phyloP scores from a whole-genome alignment of 306 rosid species.

The Vigna unguiculata region DNA sequence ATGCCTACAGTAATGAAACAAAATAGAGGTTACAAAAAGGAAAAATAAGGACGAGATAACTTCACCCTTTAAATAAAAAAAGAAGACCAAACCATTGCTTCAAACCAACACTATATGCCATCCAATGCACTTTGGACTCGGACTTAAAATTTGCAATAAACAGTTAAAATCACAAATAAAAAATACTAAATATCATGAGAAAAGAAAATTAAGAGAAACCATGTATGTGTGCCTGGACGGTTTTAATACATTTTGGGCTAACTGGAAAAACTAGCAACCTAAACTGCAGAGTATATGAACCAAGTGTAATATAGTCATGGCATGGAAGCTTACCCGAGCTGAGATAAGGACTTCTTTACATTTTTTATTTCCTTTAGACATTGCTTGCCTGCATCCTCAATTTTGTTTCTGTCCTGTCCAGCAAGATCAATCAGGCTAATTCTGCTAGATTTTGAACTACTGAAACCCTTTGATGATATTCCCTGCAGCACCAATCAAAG shows the following conservation, averaged over 20 bases:
- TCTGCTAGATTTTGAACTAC: slow-evolving; percentile 95
- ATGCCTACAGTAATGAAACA: slow-evolving; percentile 63
- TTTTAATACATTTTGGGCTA: slow-evolving; percentile 5
- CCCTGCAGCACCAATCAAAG: slow-evolving; percentile 58
- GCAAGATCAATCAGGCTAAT: slow-evolving; percentile 93
- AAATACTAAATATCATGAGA: not conserved
- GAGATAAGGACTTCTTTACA: slow-evolving; percentile 87
- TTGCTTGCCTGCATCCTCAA: slow-evolving; percentile 65
- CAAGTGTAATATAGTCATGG: slow-evolving; percentile 11
- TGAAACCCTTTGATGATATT: slow-evolving; percentile 74
- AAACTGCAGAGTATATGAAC: slow-evolving; percentile 6
- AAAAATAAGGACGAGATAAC: too few species aligned
- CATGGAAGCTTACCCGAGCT: slow-evolving; percentile 78
- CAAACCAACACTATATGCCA: too few species aligned
- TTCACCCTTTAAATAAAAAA: too few species aligned
- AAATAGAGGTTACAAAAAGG: slow-evolving; percentile 42
- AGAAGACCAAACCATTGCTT: too few species aligned
- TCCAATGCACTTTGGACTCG: not conserved
- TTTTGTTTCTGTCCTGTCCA: slow-evolving; percentile 76
- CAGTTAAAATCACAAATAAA: not conserved
- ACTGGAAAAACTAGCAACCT: not conserved
- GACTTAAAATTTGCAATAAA: not conserved
- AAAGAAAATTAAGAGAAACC: not conserved
- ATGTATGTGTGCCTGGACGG: not conserved
- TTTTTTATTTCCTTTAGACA: slow-evolving; percentile 66